phyloP scores from a whole-genome alignment of 2,329 filamentous ascomycete genomes.

The Aaosphaeria pasadenensis region DNA sequence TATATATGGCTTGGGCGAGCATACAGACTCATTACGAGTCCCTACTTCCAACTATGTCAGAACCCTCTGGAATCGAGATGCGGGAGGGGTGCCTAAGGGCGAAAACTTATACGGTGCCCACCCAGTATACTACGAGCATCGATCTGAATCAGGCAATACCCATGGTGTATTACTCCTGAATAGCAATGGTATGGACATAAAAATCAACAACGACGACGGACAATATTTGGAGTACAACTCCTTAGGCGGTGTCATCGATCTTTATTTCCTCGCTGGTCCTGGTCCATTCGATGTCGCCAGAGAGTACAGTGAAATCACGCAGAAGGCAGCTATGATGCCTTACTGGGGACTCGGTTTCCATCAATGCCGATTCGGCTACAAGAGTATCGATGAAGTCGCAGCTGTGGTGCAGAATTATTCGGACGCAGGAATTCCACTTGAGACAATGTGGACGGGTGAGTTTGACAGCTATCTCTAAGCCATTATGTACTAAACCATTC shows the following conservation, averaged over 20 bases:
- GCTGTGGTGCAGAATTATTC: slow-evolving; percentile 66
- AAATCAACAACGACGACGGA: slow-evolving; percentile 62
- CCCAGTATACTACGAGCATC: slow-evolving; percentile 71
- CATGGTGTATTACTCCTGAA: slow-evolving; percentile 35
- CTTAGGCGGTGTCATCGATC: slow-evolving; percentile 72
- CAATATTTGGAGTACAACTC: slow-evolving; percentile 78
- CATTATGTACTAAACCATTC: slow-evolving; percentile 3
- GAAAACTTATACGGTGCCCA: slow-evolving; percentile 72
- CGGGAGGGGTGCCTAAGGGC: slow-evolving; percentile 57
- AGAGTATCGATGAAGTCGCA: slow-evolving; percentile 60
- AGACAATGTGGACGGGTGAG: slow-evolving; percentile 68
- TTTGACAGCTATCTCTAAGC: not conserved
- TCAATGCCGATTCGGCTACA: slow-evolving; percentile 48
- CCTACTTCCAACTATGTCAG: slow-evolving; percentile 67
- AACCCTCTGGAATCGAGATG: slow-evolving; percentile 69
- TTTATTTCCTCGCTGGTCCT: slow-evolving; percentile 51
- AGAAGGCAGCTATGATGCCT: slow-evolving; percentile 46
- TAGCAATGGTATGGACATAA: slow-evolving; percentile 63
- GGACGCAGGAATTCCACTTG: slow-evolving; percentile 61
- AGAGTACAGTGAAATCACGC: slow-evolving; percentile 48
- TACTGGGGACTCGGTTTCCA: slow-evolving; percentile 54
- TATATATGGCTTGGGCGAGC: slow-evolving; percentile 76
- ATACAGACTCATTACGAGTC: slow-evolving; percentile 66
- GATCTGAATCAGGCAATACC: slow-evolving; percentile 41
- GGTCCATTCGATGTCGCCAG: slow-evolving; percentile 45